Evolutionary conservation across 805 yeast species (phyloP), one percentile per base, ranked within the genome.

Genomic region (Barnettozyma vustinii): DNA sequence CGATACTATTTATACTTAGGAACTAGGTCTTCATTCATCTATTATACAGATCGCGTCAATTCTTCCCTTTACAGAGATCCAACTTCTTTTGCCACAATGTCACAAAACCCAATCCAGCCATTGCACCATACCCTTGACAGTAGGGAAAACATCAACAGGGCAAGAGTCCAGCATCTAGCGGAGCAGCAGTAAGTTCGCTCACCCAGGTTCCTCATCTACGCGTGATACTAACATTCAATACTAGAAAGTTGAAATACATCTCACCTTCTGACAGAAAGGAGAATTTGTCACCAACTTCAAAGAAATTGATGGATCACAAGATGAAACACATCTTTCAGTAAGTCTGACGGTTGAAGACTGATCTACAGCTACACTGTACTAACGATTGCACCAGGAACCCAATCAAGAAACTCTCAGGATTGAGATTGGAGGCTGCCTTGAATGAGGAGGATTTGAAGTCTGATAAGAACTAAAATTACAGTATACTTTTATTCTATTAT

Each of bases 251-350:
- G 16, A 52, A 61, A 47, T 61, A 61, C 40, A 58, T 61, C 18
- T 61, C 65, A 7, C 65, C 65, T 23, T 60, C 64, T 2, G 65
- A 61, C 37, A 55, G 53, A 41, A 55, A 51, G 12, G 65, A 61
- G 50, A 61, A 60, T 49, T 32, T 61, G 44, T 60, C 64, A 1
- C 65, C 65, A 46, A 60, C 63, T 8, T 60, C 64, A 3, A 61
- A 58, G 52, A 61, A 61, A 44, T 48, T 61, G 25, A 50, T 59
- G 53, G 53, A 56, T 33, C 65, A 61, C 47, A 61, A 60, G 46
- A 43, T 59, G 56, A 62, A 57, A 36, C 56, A 56, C 39, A 35
- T 59, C 21, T 53, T 57, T 33, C 51, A 55, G 65, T 61, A 50
- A 45, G 64, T 57, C 18, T 12, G 2, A 5, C 2, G 12, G 2